These are phyloP conservation scores for Echites panduratus DNA, from an alignment of 257 asterid species.

Conservation along the genomic window DNA sequence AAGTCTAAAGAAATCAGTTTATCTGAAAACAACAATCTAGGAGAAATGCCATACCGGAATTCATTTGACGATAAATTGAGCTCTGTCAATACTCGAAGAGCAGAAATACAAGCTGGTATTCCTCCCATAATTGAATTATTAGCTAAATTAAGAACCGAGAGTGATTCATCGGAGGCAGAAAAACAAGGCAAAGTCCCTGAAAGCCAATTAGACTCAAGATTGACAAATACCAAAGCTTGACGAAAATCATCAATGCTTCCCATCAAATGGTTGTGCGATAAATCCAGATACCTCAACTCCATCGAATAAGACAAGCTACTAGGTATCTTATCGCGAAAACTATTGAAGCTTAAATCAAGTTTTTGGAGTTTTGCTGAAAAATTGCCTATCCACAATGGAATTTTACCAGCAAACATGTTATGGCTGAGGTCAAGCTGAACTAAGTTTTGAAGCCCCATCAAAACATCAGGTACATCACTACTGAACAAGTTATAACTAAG, in stretches of 20 bases:
- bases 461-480: conserved; percentile 36
- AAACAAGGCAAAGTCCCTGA: conserved; percentile 85
- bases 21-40: conserved; percentile 67
- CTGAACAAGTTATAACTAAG: conserved; percentile 53
- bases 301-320: conserved; percentile 36
- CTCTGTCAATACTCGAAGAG: conserved; percentile 41
- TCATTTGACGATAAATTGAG: conserved; percentile 72
- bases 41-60: conserved; percentile 70
- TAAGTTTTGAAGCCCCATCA: conserved; percentile 27
- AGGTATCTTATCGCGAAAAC: conserved; percentile 56
- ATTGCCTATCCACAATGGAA: conserved; percentile 69
- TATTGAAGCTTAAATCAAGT: conserved; percentile 52
- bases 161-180: conserved; percentile 42
- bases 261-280: conserved; percentile 56
- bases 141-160: conserved; percentile 61
- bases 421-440: conserved; percentile 55
- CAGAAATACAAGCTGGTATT: conserved; percentile 72
- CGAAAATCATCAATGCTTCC: conserved; percentile 53
- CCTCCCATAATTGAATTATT: conserved; percentile 77
- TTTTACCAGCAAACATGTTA: conserved; percentile 40
- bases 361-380: conserved; percentile 47
- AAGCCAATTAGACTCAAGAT: conserved; percentile 52
- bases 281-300: conserved; percentile 51
- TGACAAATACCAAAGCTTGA: conserved; percentile 49
- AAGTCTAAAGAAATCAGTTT: conserved; percentile 55